phyloP scores from a whole-genome alignment of 345 rosid genomes.

The Melastoma malabathricum region DNA sequence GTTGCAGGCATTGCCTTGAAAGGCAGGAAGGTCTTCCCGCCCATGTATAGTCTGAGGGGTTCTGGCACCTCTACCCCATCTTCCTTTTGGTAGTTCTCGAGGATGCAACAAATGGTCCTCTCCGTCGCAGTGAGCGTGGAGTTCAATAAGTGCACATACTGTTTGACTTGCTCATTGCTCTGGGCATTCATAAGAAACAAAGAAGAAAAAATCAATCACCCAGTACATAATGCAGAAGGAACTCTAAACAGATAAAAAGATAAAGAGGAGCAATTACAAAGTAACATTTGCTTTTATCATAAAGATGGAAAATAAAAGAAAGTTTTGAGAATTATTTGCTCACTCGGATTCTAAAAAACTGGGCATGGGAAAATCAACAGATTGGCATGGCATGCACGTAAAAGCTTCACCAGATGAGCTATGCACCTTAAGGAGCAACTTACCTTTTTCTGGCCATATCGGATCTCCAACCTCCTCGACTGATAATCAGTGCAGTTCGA shows the following conservation, averaged over 20 bases:
- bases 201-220: background rate
- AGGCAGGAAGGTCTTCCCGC: constrained; percentile 63
- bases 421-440: background rate
- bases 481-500: constrained; percentile 91
- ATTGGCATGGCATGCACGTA: too few species aligned
- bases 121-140: constrained; percentile 92
- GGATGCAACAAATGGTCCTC: constrained; percentile 90
- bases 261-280: too few species aligned
- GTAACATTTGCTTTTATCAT: too few species aligned
- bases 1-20: constrained; percentile 53
- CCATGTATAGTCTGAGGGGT: constrained; percentile 47
- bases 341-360: too few species aligned
- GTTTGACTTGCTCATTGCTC: constrained; percentile 71
- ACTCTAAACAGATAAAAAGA: background rate
- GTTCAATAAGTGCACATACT: constrained; percentile 76
- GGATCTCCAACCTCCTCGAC: constrained; percentile 71
- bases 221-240: background rate
- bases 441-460: constrained; percentile 93
- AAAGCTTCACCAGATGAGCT: too few species aligned
- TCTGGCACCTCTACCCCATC: constrained; percentile 80
- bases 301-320: too few species aligned
- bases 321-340: too few species aligned
- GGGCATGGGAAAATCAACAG: too few species aligned
- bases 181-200: constrained; percentile 15
- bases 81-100: constrained; percentile 79